Base-by-base conservation (phyloP, 495 filamentous ascomycete genomes). In the Trypethelium eluteriae region DNA sequence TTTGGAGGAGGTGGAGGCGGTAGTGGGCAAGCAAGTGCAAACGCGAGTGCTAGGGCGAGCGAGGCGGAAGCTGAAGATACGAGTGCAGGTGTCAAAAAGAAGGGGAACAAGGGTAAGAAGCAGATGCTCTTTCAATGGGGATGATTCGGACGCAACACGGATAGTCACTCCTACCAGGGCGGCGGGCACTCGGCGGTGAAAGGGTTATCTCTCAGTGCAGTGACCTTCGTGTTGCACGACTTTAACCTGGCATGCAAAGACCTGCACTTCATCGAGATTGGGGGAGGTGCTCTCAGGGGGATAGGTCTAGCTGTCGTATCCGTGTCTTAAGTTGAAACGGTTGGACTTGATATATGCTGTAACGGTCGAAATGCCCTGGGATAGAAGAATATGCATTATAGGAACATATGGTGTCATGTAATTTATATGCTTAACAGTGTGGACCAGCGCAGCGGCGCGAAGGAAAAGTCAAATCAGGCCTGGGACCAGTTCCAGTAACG, bases 61-160 rank as follows among this genome's bases (percentile, higher is more conserved):
- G 71, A 74, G 66, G 64, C 65, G 32, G 66, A 61, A 38, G 62
- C 65, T n/a, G 73, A 67, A 6, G 77, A 71, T 50, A 71, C 62
- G 14, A 73, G 68, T 12, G 72, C 72, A 11, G 82, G 38, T 32
- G 67, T 62, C 0, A 90, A 89, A 75, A 87, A 85, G 76, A 89
- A 89, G 65, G 88, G 88, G 16, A 92, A 87, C 68, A 88, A 90
- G 77, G 86, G 84, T 68, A 89, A 91, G 75, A 93, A 93, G 78
- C 88, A 93, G 77, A 86, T 89, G 3, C 76, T 93, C 63, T 83
- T 86, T 64, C 80, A 84, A 36, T 77, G 74, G 71, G 77, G 77
- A 34, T 79, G 50, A 73, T 11, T 18, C 46, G 32, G 49, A 35
- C n/a, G 46, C 63, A 35, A 59, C 32, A 10, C 18, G 53, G 53